Evolutionary conservation across 768 basidiomycete genomes (phyloP), one percentile per base, ranked within the genome.

Genomic region (Auriscalpium orientale): DNA sequence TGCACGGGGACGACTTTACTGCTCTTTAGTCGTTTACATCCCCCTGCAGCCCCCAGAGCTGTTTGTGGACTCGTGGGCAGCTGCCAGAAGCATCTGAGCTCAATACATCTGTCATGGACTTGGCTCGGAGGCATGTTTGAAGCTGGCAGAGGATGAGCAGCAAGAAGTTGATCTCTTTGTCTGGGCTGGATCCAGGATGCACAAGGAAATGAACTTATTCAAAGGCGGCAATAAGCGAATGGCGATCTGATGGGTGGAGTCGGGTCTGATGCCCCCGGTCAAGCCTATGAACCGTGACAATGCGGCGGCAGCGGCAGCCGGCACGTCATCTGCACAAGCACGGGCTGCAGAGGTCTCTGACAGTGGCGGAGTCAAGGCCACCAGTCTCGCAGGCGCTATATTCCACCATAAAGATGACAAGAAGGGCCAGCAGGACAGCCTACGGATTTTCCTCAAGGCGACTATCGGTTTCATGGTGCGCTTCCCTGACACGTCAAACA

Each of bases 401-500:
- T 51, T 51, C 33, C 11, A 21, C 9, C 34, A 51, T 13, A 37
- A 51, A 13, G 51, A 51, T 21, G 51, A 51, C 10, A 51, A 51
- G 37, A 51, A 51, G n/a, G 51, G 51, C 3, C 51, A 51, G 21
- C 51, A 51, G 36, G 36, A 43, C 16, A 51, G 10, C 36, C 21
- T 51, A 8, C n/a, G 36, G 8, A 28, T 37, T 9, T 51, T 15
- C 12, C 21, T 51, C 34, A 13, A 38, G 16, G 9, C 10, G 11
- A 3, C 12, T 20, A 8, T 56, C 12, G 54, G 56, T 3, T 56
- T 55, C 21, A n/a, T 38, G 8, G 16, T 45, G 3, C 40, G 47
- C 16, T 68, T 61, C 40, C 66, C 66, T 3, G 62, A 67, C 47
- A 64, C 64, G 2, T 63, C 61, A 46, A 68, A 66, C 22, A 65